A percentile compares a stretch with the other conserved stretches of the same genome.
phyloP scores from a whole-genome alignment of 257 asterid genomes.

The Oldenlandia corymbosa region DNA sequence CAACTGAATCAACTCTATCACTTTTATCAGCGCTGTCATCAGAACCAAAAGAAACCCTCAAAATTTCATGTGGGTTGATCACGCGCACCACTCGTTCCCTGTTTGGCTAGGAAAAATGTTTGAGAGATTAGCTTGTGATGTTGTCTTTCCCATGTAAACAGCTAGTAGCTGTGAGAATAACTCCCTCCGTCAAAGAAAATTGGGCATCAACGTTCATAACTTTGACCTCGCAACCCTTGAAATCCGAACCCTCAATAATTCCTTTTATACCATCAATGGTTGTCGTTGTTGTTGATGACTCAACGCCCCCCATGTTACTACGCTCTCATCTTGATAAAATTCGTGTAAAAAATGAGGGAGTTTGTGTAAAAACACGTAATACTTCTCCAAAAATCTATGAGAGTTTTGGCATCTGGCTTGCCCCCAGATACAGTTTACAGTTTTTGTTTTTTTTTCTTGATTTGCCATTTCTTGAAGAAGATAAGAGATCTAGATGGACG shows the following conservation, averaged over 20 bases:
- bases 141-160: constrained; percentile 23
- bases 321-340: constrained; percentile 48
- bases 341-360: constrained; percentile 32
- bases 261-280: constrained; percentile 43
- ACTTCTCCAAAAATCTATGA: constrained; percentile 30
- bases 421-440: no score
- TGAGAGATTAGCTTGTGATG: constrained; percentile 35
- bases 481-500: no score
- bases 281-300: constrained; percentile 30
- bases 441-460: no score
- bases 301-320: constrained; percentile 31
- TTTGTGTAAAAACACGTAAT: constrained; percentile 29
- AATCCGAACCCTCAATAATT: constrained; percentile 47
- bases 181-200: constrained; percentile 36
- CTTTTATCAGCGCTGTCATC: no score
- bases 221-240: constrained; percentile 30
- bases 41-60: not conserved
- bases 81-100: constrained; percentile 41
- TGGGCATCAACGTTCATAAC: constrained; percentile 34
- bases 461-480: no score
- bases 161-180: constrained; percentile 48
- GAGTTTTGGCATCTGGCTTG: constrained; percentile 16
- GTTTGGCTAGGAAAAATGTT: constrained; percentile 56
- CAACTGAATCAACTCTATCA: constrained; percentile 9
- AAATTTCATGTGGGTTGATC: constrained; percentile 16